Evolutionary conservation across 805 yeast genomes (phyloP).

Genomic region (Starmerella bombi): DNA sequence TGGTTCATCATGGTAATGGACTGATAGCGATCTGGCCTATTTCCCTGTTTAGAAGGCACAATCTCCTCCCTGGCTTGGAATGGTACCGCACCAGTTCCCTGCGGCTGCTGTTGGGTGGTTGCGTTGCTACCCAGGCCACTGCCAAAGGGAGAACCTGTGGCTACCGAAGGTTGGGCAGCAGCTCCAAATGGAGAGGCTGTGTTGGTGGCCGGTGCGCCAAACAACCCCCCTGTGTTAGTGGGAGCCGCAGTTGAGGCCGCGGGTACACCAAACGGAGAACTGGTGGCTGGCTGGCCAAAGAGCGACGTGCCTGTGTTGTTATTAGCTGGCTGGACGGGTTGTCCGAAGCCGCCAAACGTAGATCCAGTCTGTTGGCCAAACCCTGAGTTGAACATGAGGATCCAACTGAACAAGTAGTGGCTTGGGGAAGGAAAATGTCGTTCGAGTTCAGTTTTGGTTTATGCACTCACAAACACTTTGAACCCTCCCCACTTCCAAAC

Average conservation of each 20-base stretch:
- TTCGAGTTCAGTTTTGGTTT: background rate
- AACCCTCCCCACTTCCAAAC: no score
- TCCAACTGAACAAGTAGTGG: no score
- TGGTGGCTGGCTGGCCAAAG: slow-evolving; percentile 13
- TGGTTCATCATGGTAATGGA: slow-evolving; percentile 83
- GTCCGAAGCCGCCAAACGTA: slow-evolving; percentile 10
- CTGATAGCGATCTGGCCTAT: slow-evolving; percentile 39
- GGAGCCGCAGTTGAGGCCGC: slow-evolving; percentile 12
- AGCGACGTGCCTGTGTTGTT: slow-evolving; percentile 1
- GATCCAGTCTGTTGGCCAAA: slow-evolving; percentile 17
- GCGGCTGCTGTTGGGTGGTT: no score
- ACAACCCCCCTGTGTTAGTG: slow-evolving; percentile 1
- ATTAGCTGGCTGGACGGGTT: slow-evolving; percentile 18
- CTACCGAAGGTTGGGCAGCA: background rate
- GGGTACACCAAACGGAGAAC: slow-evolving; percentile 34
- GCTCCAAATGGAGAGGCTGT: slow-evolving; percentile 19
- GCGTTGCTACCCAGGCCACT: background rate
- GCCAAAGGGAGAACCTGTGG: slow-evolving; percentile 24
- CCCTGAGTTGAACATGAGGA: slow-evolving; percentile 9
- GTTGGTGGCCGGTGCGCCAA: slow-evolving; percentile 22
- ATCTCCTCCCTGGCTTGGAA: slow-evolving; percentile 53
- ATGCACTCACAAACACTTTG: no score
- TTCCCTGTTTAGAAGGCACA: slow-evolving; percentile 32
- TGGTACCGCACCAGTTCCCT: slow-evolving; percentile 39
- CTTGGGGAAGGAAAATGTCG: background rate